Percentiles rank a stretch among this genome's conserved stretches.
Evolutionary conservation across 345 rosid genomes (phyloP).

Genomic region (Erucastrum elatum): DNA sequence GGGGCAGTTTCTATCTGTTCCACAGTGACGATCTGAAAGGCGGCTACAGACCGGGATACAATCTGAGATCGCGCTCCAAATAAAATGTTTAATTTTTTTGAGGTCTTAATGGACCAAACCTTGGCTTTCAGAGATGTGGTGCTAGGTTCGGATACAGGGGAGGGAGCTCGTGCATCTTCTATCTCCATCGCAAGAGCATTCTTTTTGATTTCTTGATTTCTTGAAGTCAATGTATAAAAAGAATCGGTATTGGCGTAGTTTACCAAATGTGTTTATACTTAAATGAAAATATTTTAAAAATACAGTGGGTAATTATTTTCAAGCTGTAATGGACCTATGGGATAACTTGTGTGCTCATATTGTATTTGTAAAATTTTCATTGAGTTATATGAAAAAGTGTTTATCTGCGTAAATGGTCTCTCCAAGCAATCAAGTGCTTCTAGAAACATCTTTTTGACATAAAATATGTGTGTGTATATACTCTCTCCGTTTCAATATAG

Average conservation of each 20-base stretch:
- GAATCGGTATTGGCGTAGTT: not conserved
- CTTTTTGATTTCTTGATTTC: no score
- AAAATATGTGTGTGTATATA: not conserved
- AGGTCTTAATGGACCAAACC: no score
- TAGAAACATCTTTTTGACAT: slow-evolving; percentile 31
- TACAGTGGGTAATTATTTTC: not conserved
- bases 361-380: slow-evolving; percentile 35
- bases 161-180: no score
- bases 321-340: slow-evolving; percentile 36
- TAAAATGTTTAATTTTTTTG: no score
- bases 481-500: no score
- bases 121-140: no score
- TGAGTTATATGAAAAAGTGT: slow-evolving; percentile 23
- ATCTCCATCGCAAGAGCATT: no score
- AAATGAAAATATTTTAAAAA: not conserved
- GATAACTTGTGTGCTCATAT: slow-evolving; percentile 30
- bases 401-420: slow-evolving; percentile 18
- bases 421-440: slow-evolving; percentile 35
- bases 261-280: not conserved
- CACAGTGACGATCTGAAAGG: no score
- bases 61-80: no score
- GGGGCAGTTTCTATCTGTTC: no score
- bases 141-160: no score
- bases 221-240: not conserved
- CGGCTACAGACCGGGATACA: no score